Base-by-base conservation (phyloP, 768 basidiomycete genomes). In the Podaxis sp. region DNA sequence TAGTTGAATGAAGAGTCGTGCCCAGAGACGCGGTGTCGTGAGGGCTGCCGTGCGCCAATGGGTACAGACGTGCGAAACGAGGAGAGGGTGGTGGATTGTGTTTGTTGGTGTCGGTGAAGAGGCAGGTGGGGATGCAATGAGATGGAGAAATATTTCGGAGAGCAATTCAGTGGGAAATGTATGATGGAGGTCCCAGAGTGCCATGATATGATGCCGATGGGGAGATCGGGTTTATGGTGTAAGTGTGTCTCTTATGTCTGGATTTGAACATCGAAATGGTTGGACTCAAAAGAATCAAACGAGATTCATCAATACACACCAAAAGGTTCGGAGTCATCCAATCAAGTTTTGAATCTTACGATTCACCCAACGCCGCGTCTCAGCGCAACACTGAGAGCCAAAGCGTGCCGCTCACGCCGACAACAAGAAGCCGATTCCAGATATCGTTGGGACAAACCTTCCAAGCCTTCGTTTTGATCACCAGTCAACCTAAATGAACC, bases 91-190 rank as follows among this genome's bases (percentile, higher is more conserved):
- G 29, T 71, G 61, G 62, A 78, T 77, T 9, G 79, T 78, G 63
- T 77, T 76, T 41, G 65, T 61, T 12, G 52, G 63, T 65, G 75
- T 76, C 66, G 78, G 70, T 54, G 65, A 68, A 36, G 74, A 74
- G 4, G 61, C 37, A 11, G 46, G 12, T 12, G 50, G 40, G 15
- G 59, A 52, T 60, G 75, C 73, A 25, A 74, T 71, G 65, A 75
- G 75, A 43, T 76, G 71, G n/a, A 79, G 70, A 64, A 79, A 79
- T 61, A 79, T 77, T 64, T 77, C 75, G 24, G 78, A 79, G 24
- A 79, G 65, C 25, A 79, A 70, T 68, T 79, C 78, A 55, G 73
- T 71, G 27, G 78, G 78, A 49, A 79, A 58, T 25, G 59, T 53
- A 33, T 51, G n/a, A 27, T 50, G 61, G 27, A 62, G 47, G 38